Conservation (phyloP, 805 yeast genomes). For the Spathaspora hagerdaliae region DNA sequence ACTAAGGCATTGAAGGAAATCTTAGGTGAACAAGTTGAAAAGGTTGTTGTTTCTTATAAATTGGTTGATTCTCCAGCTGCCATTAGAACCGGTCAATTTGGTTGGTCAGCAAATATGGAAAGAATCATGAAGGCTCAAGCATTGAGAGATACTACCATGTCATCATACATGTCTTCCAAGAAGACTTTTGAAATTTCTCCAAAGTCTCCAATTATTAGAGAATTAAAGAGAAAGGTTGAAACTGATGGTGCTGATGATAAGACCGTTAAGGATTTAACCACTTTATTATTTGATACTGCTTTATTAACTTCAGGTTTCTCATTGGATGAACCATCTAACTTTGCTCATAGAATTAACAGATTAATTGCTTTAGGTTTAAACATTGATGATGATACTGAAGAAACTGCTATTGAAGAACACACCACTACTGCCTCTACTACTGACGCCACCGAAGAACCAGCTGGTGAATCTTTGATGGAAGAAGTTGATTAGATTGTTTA, state of each 20-base stretch:
- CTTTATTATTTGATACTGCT: constrained; percentile 95
- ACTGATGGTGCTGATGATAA: constrained; percentile 97
- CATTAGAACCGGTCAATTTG: constrained; percentile 99
- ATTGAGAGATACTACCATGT: constrained; percentile 96
- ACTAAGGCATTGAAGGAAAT: constrained; percentile 95
- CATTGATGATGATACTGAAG: constrained; percentile 85
- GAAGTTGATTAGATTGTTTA: constrained; percentile 90
- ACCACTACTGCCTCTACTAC: constrained; percentile 42
- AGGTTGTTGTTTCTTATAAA: constrained; percentile 97
- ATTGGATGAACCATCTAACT: constrained; percentile 96
- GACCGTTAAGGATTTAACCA: constrained; percentile 96
- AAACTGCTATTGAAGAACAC: constrained; percentile 43
- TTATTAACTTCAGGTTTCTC: constrained; percentile 98
- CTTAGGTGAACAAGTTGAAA: constrained; percentile 98
- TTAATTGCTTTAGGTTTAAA: constrained; percentile 96
- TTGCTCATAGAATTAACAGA: constrained; percentile 97
- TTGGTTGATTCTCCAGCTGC: constrained; percentile 99
- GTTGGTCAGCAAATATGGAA: constrained; percentile 99
- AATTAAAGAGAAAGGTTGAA: constrained; percentile 94
- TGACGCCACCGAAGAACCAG: constrained; percentile 53
- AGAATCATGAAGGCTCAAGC: constrained; percentile 99
- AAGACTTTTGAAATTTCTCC: constrained; percentile 99
- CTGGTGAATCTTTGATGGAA: constrained; percentile 96
- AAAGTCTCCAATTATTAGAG: constrained; percentile 90
- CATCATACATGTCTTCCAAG: constrained; percentile 99